Evolutionary conservation across 148 eudicot genomes (phyloP), one percentile per base, ranked within the genome.

Genomic region (Cornus florida): DNA sequence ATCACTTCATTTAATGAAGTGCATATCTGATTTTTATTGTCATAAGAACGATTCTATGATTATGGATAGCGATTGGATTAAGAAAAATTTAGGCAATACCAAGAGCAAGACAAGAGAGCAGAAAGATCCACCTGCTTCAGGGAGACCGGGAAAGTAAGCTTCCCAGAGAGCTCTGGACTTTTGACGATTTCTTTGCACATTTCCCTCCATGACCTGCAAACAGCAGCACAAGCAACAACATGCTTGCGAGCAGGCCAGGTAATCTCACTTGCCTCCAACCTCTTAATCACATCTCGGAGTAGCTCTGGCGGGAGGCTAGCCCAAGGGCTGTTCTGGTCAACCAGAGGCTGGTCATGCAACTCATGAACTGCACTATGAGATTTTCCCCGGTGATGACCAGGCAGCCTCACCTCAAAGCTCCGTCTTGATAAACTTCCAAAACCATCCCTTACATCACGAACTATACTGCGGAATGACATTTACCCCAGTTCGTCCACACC

Each of bases 181-280:
- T 76, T 75, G 59, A 95, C 98, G 28, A 95, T 90, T 85, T 95
- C 98, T 73, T 87, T 90, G 77, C 95, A 93, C 94, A 95, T 90
- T 41, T 91, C 97, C 85, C 98, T 91, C 97, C 97, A 93, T 6
- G 97, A 93, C 50, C 90, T 81, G 82, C 98, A 95, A 72, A 95
- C 97, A 72, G 93, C 89, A 73, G 94, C 95, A 86, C 98, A 95
- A 2, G 97, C 95, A 81, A 95, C 96, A n/a, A 95, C 94, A 83
- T 95, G 86, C 79, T 86, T 93, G 66, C 98, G 84, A 48, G 91
- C 85, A 28, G 98, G 98, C 97, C 97, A 95, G 5, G 87, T 89
- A 75, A 88, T 90, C 82, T 93, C 97, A 80, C 94, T 93, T 73
- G 89, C 92, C 86, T 93, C 98, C 83, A 95, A 84, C 79, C 97